A percentile compares a stretch with the other conserved stretches of the same genome.
These are phyloP conservation scores for Pelargonium cotyledonis DNA, from an alignment of 441 rosid genomes.

Conservation along the genomic window DNA sequence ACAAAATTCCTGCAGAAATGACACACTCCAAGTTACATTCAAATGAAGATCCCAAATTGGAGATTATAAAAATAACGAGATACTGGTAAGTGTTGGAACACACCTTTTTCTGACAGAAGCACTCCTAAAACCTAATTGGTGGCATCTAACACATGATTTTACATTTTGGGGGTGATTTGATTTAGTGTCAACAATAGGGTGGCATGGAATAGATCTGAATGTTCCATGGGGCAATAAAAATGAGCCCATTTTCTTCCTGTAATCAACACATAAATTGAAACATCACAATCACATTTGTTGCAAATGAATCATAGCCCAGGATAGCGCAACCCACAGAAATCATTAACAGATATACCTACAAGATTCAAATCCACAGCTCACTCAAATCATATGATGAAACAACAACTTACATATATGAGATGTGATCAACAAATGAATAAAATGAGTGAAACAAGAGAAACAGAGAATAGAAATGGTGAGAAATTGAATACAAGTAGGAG, in stretches of 20 bases:
- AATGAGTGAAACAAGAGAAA: too few species aligned
- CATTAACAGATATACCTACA: background rate
- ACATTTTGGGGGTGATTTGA: background rate
- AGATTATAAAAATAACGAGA: background rate
- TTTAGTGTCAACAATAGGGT: slow-evolving; percentile 3
- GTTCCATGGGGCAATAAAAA: slow-evolving; percentile 11
- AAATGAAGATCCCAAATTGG: background rate
- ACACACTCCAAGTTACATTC: background rate
- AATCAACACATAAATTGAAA: background rate
- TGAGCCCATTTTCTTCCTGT: slow-evolving; percentile 11
- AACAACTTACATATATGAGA: background rate
- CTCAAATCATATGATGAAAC: background rate
- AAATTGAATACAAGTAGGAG: too few species aligned
- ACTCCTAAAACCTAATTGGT: slow-evolving; percentile 6
- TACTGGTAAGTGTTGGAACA: background rate
- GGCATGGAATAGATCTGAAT: background rate
- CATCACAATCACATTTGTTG: background rate
- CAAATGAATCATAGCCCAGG: slow-evolving; percentile 1
- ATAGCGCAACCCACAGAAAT: background rate
- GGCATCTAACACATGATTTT: slow-evolving; percentile 1
- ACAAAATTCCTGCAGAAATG: slow-evolving; percentile 25
- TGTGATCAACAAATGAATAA: too few species aligned
- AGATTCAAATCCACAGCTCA: slow-evolving; percentile 1
- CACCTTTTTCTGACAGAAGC: slow-evolving; percentile 6
- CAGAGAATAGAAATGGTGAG: too few species aligned